phyloP scores from a whole-genome alignment of 371 early-diverging fungal species.

The Dichotomocladium elegans region DNA sequence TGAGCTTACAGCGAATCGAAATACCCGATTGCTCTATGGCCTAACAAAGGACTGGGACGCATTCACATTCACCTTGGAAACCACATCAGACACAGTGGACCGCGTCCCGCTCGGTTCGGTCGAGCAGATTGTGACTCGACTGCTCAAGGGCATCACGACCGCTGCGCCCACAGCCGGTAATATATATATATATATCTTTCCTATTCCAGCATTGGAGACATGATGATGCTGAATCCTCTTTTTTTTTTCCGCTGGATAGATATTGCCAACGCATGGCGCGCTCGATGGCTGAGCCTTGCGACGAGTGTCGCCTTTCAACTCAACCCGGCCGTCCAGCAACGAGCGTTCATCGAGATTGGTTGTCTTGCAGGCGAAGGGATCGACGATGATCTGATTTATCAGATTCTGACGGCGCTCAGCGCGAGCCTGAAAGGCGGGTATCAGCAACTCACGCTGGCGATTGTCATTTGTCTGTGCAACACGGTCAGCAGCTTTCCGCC shows the following conservation, averaged over 20 bases:
- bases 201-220: neutral
- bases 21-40: slow-evolving; percentile 76
- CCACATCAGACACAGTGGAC: slow-evolving; percentile 59
- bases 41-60: slow-evolving; percentile 59
- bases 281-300: slow-evolving; percentile 89
- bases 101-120: slow-evolving; percentile 64
- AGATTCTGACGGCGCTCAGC: slow-evolving; percentile 78
- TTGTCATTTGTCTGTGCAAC: slow-evolving; percentile 76
- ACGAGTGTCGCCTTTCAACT: slow-evolving; percentile 87
- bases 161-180: slow-evolving; percentile 61
- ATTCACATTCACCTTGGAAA: slow-evolving; percentile 58
- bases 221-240: too few relatives aligned
- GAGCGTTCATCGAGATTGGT: slow-evolving; percentile 87
- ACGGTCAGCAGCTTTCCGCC: slow-evolving; percentile 73
- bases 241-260: too few relatives aligned
- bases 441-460: slow-evolving; percentile 64
- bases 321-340: slow-evolving; percentile 88
- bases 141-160: slow-evolving; percentile 70
- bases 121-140: slow-evolving; percentile 58
- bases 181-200: neutral
- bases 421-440: slow-evolving; percentile 72
- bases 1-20: slow-evolving; percentile 65
- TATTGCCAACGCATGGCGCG: slow-evolving; percentile 74
- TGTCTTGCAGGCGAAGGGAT: slow-evolving; percentile 79
- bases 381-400: slow-evolving; percentile 83